These are phyloP conservation scores for Gaultheria prostrata DNA, from an alignment of 148 eudicot species.

Conservation along the genomic window DNA sequence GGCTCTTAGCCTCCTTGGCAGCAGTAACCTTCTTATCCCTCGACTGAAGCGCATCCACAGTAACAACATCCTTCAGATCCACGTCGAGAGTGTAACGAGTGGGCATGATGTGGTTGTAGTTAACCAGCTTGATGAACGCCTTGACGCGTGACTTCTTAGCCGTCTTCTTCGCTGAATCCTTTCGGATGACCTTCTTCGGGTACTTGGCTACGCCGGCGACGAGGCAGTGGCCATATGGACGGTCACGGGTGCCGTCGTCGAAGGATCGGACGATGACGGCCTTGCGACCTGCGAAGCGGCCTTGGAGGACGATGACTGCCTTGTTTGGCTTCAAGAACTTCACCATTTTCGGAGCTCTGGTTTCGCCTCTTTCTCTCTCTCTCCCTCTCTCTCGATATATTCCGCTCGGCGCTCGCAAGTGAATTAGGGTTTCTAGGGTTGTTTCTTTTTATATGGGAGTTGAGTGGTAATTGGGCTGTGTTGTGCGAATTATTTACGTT, in stretches of 20 bases:
- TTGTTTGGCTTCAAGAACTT: conserved; percentile 39
- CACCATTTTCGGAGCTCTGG: conserved; percentile 17
- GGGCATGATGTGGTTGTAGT: conserved; percentile 45
- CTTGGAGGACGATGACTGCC: conserved; percentile 38
- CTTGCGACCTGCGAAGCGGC: conserved; percentile 35
- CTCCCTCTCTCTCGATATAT: not conserved
- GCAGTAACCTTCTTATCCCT: conserved; percentile 43
- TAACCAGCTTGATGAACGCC: conserved; percentile 33
- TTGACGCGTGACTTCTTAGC: conserved; percentile 40
- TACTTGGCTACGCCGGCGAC: conserved; percentile 42
- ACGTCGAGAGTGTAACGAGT: conserved; percentile 43
- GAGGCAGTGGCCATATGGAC: conserved; percentile 45
- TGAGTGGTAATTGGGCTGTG: not conserved
- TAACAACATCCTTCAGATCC: conserved; percentile 33
- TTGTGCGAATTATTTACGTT: not conserved
- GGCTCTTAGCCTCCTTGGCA: conserved; percentile 31
- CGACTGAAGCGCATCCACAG: conserved; percentile 23
- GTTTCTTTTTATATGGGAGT: not conserved
- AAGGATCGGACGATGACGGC: conserved; percentile 30
- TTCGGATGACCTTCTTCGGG: conserved; percentile 42
- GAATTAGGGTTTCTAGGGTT: not conserved
- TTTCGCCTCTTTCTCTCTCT: not conserved
- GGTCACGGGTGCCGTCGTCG: conserved; percentile 36
- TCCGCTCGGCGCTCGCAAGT: not conserved
- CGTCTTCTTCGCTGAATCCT: conserved; percentile 39